Conservation (phyloP, 2,329 filamentous ascomycete genomes). For the Fusarium dlaminii region DNA sequence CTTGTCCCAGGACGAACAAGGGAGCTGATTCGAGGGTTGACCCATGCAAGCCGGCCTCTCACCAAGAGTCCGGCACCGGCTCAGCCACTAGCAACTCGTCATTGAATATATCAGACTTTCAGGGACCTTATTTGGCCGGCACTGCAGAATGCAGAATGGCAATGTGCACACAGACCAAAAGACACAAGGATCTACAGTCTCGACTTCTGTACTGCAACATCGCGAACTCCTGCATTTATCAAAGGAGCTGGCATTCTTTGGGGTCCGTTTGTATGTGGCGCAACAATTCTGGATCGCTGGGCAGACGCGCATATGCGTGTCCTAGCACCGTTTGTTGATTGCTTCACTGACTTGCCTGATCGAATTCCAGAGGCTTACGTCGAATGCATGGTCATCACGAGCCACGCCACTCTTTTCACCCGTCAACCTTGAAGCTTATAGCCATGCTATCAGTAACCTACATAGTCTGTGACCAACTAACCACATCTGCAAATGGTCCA, state of each 20-base stretch:
- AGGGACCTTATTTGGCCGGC: constrained; percentile 14
- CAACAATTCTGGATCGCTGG: constrained; percentile 9
- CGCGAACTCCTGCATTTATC: constrained; percentile 3
- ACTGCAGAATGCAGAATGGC: constrained; percentile 2
- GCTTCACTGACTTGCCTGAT: constrained; percentile 25
- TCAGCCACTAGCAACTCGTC: constrained; percentile 35
- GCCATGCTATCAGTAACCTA: neutral
- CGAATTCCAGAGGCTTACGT: constrained; percentile 31
- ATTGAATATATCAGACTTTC: constrained; percentile 26
- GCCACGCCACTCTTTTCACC: constrained; percentile 20
- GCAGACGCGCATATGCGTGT: constrained; percentile 12
- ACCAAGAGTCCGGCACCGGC: constrained; percentile 22
- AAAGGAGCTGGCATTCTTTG: constrained; percentile 32
- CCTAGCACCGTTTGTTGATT: constrained; percentile 27
- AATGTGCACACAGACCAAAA: neutral
- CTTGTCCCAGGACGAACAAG: constrained; percentile 26
- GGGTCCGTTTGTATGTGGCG: constrained; percentile 13
- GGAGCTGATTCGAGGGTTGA: constrained; percentile 30
- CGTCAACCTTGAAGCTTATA: neutral
- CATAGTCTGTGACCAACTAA: neutral
- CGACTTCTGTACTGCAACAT: constrained; percentile 4
- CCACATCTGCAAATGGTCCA: neutral
- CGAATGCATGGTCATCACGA: constrained; percentile 28
- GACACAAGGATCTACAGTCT: constrained; percentile 4
- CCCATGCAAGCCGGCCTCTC: constrained; percentile 21